Evolutionary conservation across 495 filamentous ascomycete genomes (phyloP).

Genomic region (Jackrogersella minutella): DNA sequence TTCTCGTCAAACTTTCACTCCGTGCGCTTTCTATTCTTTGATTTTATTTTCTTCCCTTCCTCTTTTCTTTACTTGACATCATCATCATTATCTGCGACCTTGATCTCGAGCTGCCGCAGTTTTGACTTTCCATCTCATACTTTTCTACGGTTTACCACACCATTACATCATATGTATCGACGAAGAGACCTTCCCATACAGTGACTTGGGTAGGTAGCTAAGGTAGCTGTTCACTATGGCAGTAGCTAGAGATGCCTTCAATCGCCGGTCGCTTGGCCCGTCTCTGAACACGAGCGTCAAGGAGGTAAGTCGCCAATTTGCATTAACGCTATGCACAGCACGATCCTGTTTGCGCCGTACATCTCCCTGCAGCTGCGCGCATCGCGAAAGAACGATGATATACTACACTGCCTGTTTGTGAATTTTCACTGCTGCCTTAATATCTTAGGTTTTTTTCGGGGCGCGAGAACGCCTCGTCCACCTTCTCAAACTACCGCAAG

Average conservation of each 20-base stretch:
- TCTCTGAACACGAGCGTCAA: slow-evolving; percentile 55
- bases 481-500: not conserved
- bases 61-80: not conserved
- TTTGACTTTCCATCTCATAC: not conserved
- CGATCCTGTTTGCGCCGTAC: slow-evolving; percentile 21
- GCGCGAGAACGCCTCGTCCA: slow-evolving; percentile 16
- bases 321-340: slow-evolving; percentile 16
- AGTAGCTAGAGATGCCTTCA: slow-evolving; percentile 49
- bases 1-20: slow-evolving; percentile 10
- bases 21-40: not conserved
- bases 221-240: slow-evolving; percentile 43
- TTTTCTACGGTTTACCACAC: not conserved
- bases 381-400: slow-evolving; percentile 8
- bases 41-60: not conserved
- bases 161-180: slow-evolving; percentile 43
- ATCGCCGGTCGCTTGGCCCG: slow-evolving; percentile 54
- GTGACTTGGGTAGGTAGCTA: slow-evolving; percentile 38
- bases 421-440: slow-evolving; percentile 5
- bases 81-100: not conserved
- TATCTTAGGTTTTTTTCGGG: no score
- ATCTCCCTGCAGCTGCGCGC: slow-evolving; percentile 18
- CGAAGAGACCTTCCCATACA: slow-evolving; percentile 17
- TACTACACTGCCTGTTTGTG: slow-evolving; percentile 20
- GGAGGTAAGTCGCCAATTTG: slow-evolving; percentile 50
- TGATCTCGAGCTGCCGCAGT: not conserved